Base-by-base conservation (phyloP, 495 filamentous ascomycete species). In the Peziza echinospora region DNA sequence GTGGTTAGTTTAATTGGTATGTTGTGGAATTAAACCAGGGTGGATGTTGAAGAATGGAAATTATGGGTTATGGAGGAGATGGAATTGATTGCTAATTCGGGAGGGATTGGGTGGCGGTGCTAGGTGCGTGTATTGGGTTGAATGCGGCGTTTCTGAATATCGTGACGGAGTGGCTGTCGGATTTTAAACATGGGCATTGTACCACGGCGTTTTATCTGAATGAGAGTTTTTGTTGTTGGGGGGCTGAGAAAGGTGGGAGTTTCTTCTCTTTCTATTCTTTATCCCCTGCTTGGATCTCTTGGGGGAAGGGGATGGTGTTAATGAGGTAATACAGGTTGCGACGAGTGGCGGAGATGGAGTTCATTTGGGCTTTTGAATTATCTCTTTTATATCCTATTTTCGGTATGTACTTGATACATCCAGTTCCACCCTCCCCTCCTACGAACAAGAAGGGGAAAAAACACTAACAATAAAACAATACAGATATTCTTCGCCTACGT, bases 201-300 rank as follows among this genome's bases (percentile, higher is more conserved):
- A 81, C 76, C 2, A 93, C 85, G 2, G 87, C 78, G 25, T 97
- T 96, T 63, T 97, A 97, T 62, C 68, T 97, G 16, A 97, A 97
- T 65, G 84, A 97, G 67, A 79, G 80, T 58, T 97, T 97, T 61
- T 97, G 89, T 64, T 97, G 89, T 62, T 96, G 87, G 89, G 89
- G 91, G 7, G 78, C 86, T 25, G 87, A 94, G 54, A 79, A 77
- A 58, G 82, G 78, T 80, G 65, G 16, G 67, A 49, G 22, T n/a
- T 21, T 21, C 22, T 3, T 22, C 41, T 43, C 2, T 1, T n/a
- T 24, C 22, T 49, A 49, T 44, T 23, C 43, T 22, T 24, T 3
- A 46, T 24, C 21, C 13, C n/a, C n/a, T n/a, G n/a, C n/a, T n/a
- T n/a, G n/a, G n/a, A n/a, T n/a, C n/a, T n/a, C n/a, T n/a, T n/a